phyloP scores from a whole-genome alignment of 805 yeast species.

The Kazachstania taianensis region DNA sequence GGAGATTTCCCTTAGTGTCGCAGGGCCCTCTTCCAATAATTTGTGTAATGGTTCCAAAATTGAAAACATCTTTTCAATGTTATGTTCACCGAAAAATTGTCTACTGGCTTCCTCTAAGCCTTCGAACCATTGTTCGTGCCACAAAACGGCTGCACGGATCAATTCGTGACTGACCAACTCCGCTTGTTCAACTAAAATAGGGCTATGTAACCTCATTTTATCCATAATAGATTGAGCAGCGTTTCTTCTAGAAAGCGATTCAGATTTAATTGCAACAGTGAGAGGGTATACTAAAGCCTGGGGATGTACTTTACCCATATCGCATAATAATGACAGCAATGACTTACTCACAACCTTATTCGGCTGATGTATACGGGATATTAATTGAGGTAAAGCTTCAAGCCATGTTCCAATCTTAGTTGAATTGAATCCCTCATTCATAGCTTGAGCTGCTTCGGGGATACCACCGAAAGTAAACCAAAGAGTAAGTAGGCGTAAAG shows the following conservation, averaged over 20 bases:
- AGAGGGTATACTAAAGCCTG: conserved; percentile 93
- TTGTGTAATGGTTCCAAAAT: conserved; percentile 83
- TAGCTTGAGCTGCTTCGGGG: conserved; percentile 81
- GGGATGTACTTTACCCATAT: conserved; percentile 90
- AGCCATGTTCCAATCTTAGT: conserved; percentile 90
- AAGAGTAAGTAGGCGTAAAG: conserved; percentile 74
- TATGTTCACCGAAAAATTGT: conserved; percentile 85
- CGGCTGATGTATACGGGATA: conserved; percentile 94
- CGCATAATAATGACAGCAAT: conserved; percentile 68
- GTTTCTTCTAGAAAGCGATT: conserved; percentile 75
- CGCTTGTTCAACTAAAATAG: conserved; percentile 80
- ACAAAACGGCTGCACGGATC: conserved; percentile 86
- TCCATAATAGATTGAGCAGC: conserved; percentile 90
- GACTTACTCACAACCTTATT: conserved; percentile 75
- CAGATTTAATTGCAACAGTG: conserved; percentile 92
- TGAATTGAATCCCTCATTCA: conserved; percentile 82
- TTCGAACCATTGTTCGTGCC: conserved; percentile 99
- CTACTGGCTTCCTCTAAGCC: conserved; percentile 95
- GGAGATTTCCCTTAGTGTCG: conserved; percentile 84
- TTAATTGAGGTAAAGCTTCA: conserved; percentile 89
- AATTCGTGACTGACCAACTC: conserved; percentile 89
- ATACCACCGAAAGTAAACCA: conserved; percentile 97
- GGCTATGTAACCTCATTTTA: conserved; percentile 82
- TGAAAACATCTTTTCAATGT: conserved; percentile 88
- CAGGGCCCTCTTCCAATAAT: conserved; percentile 78